A percentile compares a stretch with the other conserved stretches of the same genome.
Conservation (phyloP, 345 rosid genomes). For the Salix koriyanagi region DNA sequence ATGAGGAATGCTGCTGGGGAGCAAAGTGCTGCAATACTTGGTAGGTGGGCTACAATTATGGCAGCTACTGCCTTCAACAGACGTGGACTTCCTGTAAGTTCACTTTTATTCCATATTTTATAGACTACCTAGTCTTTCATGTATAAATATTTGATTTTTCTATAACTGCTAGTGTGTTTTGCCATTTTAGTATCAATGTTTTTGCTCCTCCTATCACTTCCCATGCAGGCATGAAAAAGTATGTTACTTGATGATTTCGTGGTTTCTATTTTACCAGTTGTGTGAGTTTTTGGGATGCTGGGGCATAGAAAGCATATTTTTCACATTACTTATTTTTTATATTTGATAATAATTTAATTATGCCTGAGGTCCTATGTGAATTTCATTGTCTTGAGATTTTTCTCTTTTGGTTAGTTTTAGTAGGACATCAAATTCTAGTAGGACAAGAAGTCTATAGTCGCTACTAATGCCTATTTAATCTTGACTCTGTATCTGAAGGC, state of each 20-base stretch:
- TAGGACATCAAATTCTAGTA: no score
- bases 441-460: no score
- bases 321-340: not conserved
- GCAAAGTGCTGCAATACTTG: conserved; percentile 51
- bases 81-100: conserved; percentile 91
- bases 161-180: not conserved
- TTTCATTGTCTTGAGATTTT: not conserved
- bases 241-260: no score
- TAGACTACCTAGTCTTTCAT: not conserved
- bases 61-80: conserved; percentile 69
- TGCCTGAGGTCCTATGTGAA: not conserved
- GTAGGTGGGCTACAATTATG: conserved; percentile 79
- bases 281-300: not conserved
- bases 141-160: not conserved
- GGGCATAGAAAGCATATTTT: not conserved
- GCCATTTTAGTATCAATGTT: not conserved
- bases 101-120: conserved; percentile 2
- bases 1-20: conserved; percentile 71
- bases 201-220: not conserved
- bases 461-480: no score
- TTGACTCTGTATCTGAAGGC: not conserved
- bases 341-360: not conserved
- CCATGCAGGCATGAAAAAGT: not conserved
- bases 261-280: no score
- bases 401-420: not conserved